Evolutionary conservation across 2,329 filamentous ascomycete genomes (phyloP).

Genomic region (Chlorencoelia australis): DNA sequence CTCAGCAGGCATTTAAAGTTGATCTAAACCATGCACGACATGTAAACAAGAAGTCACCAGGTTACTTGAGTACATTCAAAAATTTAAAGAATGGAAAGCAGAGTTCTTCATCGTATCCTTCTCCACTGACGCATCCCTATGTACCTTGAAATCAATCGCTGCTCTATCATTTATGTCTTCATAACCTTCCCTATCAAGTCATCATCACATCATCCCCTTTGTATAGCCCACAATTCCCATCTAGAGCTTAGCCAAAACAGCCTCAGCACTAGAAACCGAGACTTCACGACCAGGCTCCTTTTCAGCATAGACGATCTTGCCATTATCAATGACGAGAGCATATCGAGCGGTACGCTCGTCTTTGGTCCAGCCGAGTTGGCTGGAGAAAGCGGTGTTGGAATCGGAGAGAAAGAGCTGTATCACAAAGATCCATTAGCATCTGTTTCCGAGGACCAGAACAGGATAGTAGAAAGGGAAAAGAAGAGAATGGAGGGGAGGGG

Average conservation of each 20-base stretch:
- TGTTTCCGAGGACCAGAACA: neutral
- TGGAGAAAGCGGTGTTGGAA: slow-evolving; percentile 52
- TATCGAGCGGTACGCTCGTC: slow-evolving; percentile 54
- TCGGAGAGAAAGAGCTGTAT: slow-evolving; percentile 55
- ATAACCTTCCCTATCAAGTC: neutral
- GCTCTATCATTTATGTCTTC: too few relatives aligned
- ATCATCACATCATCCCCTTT: neutral
- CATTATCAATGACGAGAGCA: slow-evolving; percentile 58
- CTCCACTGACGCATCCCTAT: too few relatives aligned
- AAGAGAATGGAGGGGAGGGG: neutral
- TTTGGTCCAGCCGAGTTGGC: slow-evolving; percentile 53
- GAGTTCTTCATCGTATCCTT: slow-evolving; percentile 4
- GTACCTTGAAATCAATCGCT: too few relatives aligned
- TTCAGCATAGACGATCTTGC: slow-evolving; percentile 57
- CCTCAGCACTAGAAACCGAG: slow-evolving; percentile 24
- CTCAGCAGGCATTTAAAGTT: too few relatives aligned
- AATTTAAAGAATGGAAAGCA: too few relatives aligned
- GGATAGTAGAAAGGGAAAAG: neutral
- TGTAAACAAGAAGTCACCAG: too few relatives aligned
- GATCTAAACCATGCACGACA: too few relatives aligned
- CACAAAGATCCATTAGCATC: neutral
- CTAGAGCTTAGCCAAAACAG: slow-evolving; percentile 25
- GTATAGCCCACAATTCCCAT: neutral
- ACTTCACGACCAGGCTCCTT: slow-evolving; percentile 39
- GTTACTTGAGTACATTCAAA: too few relatives aligned